phyloP scores from a whole-genome alignment of 305 asterid species.

The Solanum hybrid region DNA sequence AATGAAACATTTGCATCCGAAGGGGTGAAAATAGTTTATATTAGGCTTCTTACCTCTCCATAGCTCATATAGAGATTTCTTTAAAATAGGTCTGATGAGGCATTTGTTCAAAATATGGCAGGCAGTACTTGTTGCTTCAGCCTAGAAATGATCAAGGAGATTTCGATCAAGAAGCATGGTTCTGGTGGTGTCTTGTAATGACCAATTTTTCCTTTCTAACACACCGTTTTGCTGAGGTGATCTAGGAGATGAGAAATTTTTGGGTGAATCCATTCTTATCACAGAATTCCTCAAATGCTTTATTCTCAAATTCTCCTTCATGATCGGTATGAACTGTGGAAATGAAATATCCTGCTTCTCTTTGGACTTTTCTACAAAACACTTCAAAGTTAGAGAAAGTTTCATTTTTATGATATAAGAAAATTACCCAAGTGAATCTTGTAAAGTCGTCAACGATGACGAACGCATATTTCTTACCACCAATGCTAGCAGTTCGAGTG shows the following conservation, averaged over 20 bases:
- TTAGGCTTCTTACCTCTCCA: no score
- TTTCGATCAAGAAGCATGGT: not conserved
- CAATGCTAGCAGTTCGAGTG: not conserved
- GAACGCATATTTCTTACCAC: not conserved
- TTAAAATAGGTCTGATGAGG: no score
- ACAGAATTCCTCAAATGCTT: not conserved
- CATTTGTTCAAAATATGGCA: not conserved
- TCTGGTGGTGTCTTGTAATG: not conserved
- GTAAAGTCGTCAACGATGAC: not conserved
- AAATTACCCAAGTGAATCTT: not conserved
- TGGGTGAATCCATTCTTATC: not conserved
- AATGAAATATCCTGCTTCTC: not conserved
- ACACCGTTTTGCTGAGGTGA: not conserved
- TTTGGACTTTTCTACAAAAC: not conserved
- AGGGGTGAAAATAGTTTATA: no score
- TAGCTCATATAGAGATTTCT: no score
- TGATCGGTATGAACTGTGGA: not conserved
- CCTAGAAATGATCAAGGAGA: not conserved
- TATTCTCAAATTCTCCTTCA: not conserved
- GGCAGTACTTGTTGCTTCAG: not conserved
- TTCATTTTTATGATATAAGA: no score
- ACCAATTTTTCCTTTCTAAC: not conserved
- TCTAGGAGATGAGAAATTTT: not conserved
- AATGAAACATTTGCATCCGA: no score
- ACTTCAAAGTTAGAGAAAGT: not conserved